These are phyloP conservation scores for Trichosporon inkin DNA, from an alignment of 1,284 basidiomycete species.

Conservation along the genomic window DNA sequence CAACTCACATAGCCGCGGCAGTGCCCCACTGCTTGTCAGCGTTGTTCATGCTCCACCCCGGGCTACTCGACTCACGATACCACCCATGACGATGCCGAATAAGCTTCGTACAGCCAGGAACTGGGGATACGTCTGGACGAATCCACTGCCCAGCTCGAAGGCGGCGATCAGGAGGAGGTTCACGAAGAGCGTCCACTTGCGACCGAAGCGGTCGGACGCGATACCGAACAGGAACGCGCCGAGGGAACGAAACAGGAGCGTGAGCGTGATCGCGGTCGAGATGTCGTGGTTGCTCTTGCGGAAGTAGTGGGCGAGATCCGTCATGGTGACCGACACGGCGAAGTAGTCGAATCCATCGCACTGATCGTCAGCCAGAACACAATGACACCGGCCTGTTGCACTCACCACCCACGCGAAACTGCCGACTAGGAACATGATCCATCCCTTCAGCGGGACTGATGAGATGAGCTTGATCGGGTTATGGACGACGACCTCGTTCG, in stretches of 20 bases:
- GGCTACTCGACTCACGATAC: conserved; percentile 30
- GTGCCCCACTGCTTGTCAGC: neutral
- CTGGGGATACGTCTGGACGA: conserved; percentile 50
- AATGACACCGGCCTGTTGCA: neutral
- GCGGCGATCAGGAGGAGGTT: conserved; percentile 68
- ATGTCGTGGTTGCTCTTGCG: conserved; percentile 30
- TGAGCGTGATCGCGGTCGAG: conserved; percentile 80
- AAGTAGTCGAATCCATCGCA: conserved; percentile 8
- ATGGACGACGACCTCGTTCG: neutral
- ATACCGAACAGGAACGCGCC: conserved; percentile 80
- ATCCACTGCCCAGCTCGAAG: conserved; percentile 67
- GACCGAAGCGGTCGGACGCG: conserved; percentile 66
- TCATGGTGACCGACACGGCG: conserved; percentile 17
- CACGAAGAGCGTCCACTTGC: conserved; percentile 79
- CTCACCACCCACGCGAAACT: conserved; percentile 2
- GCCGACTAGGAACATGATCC: neutral
- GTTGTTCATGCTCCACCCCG: no score
- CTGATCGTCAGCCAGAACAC: neutral
- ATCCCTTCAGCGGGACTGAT: neutral
- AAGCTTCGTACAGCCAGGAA: conserved; percentile 58
- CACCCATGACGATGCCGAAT: conserved; percentile 81
- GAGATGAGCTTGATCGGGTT: neutral
- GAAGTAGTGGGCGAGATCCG: conserved; percentile 15
- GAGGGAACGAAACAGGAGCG: conserved; percentile 80
- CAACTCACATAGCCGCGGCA: neutral